Base-by-base conservation (phyloP, 148 eudicot species). In the Agrostemma githago region DNA sequence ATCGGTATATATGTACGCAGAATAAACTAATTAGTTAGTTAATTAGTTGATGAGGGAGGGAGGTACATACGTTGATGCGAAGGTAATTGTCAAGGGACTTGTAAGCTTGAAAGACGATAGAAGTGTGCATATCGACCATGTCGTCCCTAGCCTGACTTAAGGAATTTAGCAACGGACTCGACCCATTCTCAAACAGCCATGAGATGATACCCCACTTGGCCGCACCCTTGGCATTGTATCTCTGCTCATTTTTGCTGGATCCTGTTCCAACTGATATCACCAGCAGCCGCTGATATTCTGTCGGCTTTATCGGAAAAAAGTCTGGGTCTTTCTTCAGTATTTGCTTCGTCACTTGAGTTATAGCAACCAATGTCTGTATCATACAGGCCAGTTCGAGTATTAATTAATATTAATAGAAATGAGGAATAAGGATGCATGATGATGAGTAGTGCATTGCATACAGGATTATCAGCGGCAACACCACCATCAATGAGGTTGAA, bases 401-500 rank as follows among this genome's bases (percentile, higher is more conserved):
- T 46, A 4, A 46, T 5, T 46, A 46, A 19, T 20, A 26, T 26
- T 26, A 26, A 26, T 26, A 26, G 34, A 26, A 26, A 26, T 26
- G 34, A 26, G 34, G 34, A 26, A 26, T 26, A 26, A 26, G 34
- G 34, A 26, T 26, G 34, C 0, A 26, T 26, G 34, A 26, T n/a
- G 1, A 0, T 26, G 34, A 26, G 1, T 26, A 1, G 1, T 26
- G 34, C 34, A 26, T 26, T 26, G 1, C 67, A 40, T 85, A 90
- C 92, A 67, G 96, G 96, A 71, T 90, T 84, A 81, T 81, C 84
- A 65, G 89, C 92, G 19, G 83, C 90, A 15, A 88, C 76, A 26
- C 89, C 96, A 2, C 96, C 96, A 70, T 90, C 96, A 6, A 90
- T 78, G 53, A 90, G 84, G 71, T 90, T 81, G 67, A 90, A 90